These are phyloP conservation scores for Mercurialis annua DNA, from an alignment of 345 rosid genomes.

Conservation along the genomic window DNA sequence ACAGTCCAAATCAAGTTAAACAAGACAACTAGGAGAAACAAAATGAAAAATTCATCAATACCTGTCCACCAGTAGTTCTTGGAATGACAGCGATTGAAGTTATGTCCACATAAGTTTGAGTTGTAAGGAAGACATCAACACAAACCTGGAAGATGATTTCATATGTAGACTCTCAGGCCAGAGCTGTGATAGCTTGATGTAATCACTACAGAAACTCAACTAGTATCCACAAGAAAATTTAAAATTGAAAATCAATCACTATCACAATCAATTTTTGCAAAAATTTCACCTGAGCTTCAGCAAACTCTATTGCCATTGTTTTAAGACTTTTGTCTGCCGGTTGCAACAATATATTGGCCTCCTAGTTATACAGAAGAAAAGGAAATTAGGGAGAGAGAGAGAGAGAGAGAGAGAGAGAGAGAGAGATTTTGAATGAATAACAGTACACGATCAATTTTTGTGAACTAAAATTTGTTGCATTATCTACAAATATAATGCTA, in stretches of 20 bases:
- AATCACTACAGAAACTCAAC: neutral
- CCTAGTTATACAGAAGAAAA: slow-evolving; percentile 39
- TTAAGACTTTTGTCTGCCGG: slow-evolving; percentile 71
- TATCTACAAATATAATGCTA: no score
- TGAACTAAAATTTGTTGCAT: neutral
- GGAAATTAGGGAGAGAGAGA: neutral
- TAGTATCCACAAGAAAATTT: neutral
- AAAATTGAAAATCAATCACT: neutral
- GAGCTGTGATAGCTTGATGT: neutral
- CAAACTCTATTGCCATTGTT: slow-evolving; percentile 84
- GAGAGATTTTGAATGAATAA: no score
- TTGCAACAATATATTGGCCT: slow-evolving; percentile 73
- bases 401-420: no score
- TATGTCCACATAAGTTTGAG: slow-evolving; percentile 77
- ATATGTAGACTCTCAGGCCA: slow-evolving; percentile 18
- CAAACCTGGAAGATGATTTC: slow-evolving; percentile 58
- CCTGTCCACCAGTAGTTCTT: slow-evolving; percentile 92
- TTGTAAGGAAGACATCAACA: slow-evolving; percentile 74
- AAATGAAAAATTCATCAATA: neutral
- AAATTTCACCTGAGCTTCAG: slow-evolving; percentile 73
- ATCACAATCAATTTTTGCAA: neutral
- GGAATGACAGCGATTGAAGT: slow-evolving; percentile 85
- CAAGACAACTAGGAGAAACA: neutral
- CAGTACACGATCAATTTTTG: neutral
- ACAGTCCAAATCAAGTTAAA: neutral